phyloP scores from a whole-genome alignment of 805 yeast species.

The Lipomyces mesembrius region DNA sequence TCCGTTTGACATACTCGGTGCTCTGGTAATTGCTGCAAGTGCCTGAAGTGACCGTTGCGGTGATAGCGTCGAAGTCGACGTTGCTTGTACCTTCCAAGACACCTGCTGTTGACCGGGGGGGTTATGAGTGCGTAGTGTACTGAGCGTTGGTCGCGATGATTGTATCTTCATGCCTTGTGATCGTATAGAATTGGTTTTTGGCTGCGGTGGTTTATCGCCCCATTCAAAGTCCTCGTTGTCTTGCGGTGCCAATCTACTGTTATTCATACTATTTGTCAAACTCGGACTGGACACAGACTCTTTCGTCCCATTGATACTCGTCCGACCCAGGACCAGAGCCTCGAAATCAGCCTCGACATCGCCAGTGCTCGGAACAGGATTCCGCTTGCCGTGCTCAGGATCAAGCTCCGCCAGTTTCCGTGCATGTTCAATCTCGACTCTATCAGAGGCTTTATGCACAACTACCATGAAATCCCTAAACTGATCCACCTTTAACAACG shows the following conservation, averaged over 20 bases:
- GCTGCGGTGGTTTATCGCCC: conserved; percentile 13
- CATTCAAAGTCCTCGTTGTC: conserved; percentile 27
- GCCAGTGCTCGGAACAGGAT: conserved; percentile 19
- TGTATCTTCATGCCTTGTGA: conserved; percentile 19
- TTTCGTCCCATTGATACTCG: background rate
- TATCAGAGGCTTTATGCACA: conserved; percentile 51
- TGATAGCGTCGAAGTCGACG: conserved; percentile 8
- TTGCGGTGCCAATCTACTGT: conserved; percentile 20
- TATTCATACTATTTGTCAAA: background rate
- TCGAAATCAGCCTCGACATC: conserved; percentile 35
- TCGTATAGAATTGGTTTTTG: background rate
- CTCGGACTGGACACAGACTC: background rate
- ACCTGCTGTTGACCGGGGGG: conserved; percentile 8
- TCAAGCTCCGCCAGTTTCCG: conserved; percentile 42
- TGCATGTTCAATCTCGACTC: conserved; percentile 53
- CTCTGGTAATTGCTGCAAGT: background rate
- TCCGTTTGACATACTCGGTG: conserved; percentile 1
- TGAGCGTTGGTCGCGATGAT: conserved; percentile 18
- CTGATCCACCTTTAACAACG: conserved; percentile 50
- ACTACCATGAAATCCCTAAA: conserved; percentile 50
- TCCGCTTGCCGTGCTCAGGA: conserved; percentile 9
- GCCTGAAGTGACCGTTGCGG: background rate
- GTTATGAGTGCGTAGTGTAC: conserved; percentile 16
- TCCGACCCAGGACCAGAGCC: conserved; percentile 33
- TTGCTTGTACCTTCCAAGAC: conserved; percentile 11